Evolutionary conservation across 495 filamentous ascomycete genomes (phyloP), one percentile per base, ranked within the genome.

Genomic region (Aspergillus taichungensis): DNA sequence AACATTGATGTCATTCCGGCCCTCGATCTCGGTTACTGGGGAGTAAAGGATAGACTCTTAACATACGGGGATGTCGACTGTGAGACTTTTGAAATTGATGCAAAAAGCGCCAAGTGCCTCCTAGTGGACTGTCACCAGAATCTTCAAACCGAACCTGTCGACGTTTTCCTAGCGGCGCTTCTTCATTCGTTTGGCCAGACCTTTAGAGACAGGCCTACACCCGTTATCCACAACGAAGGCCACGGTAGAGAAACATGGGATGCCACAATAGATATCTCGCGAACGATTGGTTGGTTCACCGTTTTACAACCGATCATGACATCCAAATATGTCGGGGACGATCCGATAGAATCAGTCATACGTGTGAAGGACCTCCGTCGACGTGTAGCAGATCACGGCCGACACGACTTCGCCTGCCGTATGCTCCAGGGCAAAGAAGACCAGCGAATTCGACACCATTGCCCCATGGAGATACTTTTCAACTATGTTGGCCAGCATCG

Each of bases 381-480:
- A 12, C 48, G 53, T 5, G 61, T 73, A 5, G 53, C 66, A 6
- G 66, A 67, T 35, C 77, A 77, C 50, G 76, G 76, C 10, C 58
- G 71, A 24, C 63, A 68, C 6, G 69, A 73, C 39, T 80, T 78
- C 46, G 68, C 64, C 1, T 61, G 59, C 29, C 69, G 75, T 7
- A 66, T 78, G 24, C 63, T 78, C 30, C 63, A 68, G 1, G 54
- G 63, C 4, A 71, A 70, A 28, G 52, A 45, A 0, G 51, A 64
- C 4, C 64, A 73, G 32, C 50, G 51, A 28, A 72, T 70, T 34
- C 46, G 55, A 14, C 57, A 68, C 11, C 75, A 74, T 3, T 77
- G 68, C 59, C 83, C 82, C 6, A 75, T 86, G 48, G 84, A 87
- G 59, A 75, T 87, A 32, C 75, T 76, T 2, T 85, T 87, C 59